Percentiles rank a stretch among this genome's conserved stretches.
These are phyloP conservation scores for Vicia faba DNA, from an alignment of 306 rosid genomes.

Conservation along the genomic window DNA sequence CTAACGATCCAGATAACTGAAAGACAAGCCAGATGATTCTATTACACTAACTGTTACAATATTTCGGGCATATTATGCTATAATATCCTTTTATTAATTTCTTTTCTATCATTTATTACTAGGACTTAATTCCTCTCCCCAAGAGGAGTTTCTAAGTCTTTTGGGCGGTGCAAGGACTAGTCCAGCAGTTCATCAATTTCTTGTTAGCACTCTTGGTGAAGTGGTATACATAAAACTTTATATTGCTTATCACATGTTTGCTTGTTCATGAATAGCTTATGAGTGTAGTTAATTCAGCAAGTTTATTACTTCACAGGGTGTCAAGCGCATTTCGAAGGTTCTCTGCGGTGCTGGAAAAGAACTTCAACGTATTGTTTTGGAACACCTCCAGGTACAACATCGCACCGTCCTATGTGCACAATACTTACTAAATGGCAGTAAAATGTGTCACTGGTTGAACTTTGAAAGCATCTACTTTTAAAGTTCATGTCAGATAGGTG, in stretches of 20 bases:
- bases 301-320: slow-evolving; percentile 61
- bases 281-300: slow-evolving; percentile 39
- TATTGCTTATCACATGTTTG: slow-evolving; percentile 31
- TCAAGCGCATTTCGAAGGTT: slow-evolving; percentile 87
- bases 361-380: slow-evolving; percentile 83
- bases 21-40: neutral
- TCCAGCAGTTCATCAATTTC: slow-evolving; percentile 92
- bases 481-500: slow-evolving; percentile 5
- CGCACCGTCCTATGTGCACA: slow-evolving; percentile 29
- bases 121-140: slow-evolving; percentile 86
- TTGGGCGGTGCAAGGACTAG: slow-evolving; percentile 98
- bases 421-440: slow-evolving; percentile 19
- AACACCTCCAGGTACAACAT: slow-evolving; percentile 86
- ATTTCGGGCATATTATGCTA: neutral
- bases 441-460: slow-evolving; percentile 2
- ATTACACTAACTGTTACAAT: slow-evolving; percentile 1
- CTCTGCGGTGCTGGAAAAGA: slow-evolving; percentile 89
- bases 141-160: slow-evolving; percentile 92
- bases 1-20: neutral
- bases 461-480: slow-evolving; percentile 32
- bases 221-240: slow-evolving; percentile 52
- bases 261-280: slow-evolving; percentile 28
- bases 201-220: slow-evolving; percentile 90
- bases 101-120: slow-evolving; percentile 37
- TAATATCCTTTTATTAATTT: slow-evolving; percentile 27